Evolutionary conservation across 805 yeast genomes (phyloP), one percentile per base, ranked within the genome.

Genomic region (Yueomyces sp.): DNA sequence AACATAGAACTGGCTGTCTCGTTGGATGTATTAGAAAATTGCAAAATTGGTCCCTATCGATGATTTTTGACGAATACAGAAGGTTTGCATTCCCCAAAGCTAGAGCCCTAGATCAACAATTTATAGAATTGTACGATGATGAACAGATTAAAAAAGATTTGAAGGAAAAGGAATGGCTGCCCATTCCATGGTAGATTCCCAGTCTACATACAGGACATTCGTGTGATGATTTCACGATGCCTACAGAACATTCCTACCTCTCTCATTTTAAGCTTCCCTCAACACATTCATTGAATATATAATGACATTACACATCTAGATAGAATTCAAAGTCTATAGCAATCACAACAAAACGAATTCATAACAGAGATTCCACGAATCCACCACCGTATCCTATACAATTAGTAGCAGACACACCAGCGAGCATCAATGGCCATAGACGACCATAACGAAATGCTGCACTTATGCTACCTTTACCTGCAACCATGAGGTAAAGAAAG

Each of bases 211-310:
- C 19, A 19, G 19, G 19, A 19, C 19, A 19, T 19, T 19, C 19
- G 19, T 19, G 19, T 19, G 19, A 19, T 19, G 19, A 19, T 19
- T 19, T 19, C 19, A 19, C 2, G 19, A 19, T 38, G 9, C n/a
- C 8, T 38, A 27, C 31, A 38, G 26, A 8, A 28, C 5, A 26
- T 31, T 8, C n/a, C n/a, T 38, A 38, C 30, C 26, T 38, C 27
- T 12, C 28, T 26, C 27, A 11, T 27, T 27, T 8, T 26, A 28
- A 7, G 12, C 9, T 19, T 19, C 19, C 19, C 19, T 19, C 19
- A 19, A 88, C 70, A 96, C 96, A 86, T 90, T 88, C 82, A 96
- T 96, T 77, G 95, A 95, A 81, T 88, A 82, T 77, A 59, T 61
- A 45, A 28, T 12, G 26, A 31, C 33, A 28, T n/a, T 19, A 19